A percentile compares a stretch with the other conserved stretches of the same genome.
These are phyloP conservation scores for Malus hybrid DNA, from an alignment of 331 rosid genomes.

Conservation along the genomic window DNA sequence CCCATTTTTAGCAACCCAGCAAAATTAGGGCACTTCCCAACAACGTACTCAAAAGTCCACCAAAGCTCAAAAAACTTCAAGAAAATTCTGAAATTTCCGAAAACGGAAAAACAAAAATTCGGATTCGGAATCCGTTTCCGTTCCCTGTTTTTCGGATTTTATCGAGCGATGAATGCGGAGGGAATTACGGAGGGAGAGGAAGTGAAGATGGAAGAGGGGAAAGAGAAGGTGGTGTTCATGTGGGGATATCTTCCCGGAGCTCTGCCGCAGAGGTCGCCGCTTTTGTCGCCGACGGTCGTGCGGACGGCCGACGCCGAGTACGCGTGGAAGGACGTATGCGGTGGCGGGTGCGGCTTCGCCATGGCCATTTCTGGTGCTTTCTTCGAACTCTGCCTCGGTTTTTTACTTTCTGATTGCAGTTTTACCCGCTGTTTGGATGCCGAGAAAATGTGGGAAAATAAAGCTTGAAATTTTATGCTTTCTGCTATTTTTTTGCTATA, in stretches of 20 bases:
- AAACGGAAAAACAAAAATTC: background rate
- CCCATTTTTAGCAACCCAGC: background rate
- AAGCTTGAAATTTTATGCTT: background rate
- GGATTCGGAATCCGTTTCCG: background rate
- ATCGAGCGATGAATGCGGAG: slow-evolving; percentile 51
- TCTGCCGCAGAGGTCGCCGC: slow-evolving; percentile 75
- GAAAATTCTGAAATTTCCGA: slow-evolving; percentile 2
- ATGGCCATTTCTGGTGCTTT: slow-evolving; percentile 76
- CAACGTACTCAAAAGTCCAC: slow-evolving; percentile 4
- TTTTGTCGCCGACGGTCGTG: slow-evolving; percentile 48
- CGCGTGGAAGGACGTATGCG: slow-evolving; percentile 64
- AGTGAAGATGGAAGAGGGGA: slow-evolving; percentile 29
- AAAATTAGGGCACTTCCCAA: slow-evolving; percentile 39
- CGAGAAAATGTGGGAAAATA: slow-evolving; percentile 8
- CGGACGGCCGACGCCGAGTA: slow-evolving; percentile 30
- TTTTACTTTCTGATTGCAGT: background rate
- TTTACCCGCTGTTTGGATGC: slow-evolving; percentile 1
- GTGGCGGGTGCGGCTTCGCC: slow-evolving; percentile 99
- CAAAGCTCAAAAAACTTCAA: background rate
- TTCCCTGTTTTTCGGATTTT: background rate
- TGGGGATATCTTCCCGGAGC: slow-evolving; percentile 98
- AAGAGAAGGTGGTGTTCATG: slow-evolving; percentile 51
- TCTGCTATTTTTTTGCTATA: background rate
- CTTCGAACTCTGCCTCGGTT: background rate
- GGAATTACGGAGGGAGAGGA: slow-evolving; percentile 19